Percentiles rank a stretch among this genome's conserved stretches.
Conservation (phyloP, 1,284 basidiomycete species). For the Malassezia restricta region DNA sequence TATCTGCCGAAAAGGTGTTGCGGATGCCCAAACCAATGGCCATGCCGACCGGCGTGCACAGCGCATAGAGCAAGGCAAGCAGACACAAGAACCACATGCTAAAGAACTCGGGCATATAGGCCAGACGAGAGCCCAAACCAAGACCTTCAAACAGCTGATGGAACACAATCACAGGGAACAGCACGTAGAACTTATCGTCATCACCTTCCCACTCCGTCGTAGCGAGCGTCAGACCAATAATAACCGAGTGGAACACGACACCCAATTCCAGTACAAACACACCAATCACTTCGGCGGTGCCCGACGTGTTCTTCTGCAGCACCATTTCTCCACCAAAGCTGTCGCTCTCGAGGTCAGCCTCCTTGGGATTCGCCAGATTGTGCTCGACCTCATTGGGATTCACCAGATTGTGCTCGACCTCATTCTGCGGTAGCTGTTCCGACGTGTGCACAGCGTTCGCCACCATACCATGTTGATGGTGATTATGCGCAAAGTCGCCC, state of each 20-base stretch:
- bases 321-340: not conserved
- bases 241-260: conserved; percentile 67
- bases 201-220: conserved; percentile 52
- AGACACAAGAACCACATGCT: conserved; percentile 22
- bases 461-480: conserved; percentile 26
- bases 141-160: conserved; percentile 47
- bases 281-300: conserved; percentile 67
- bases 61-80: conserved; percentile 28
- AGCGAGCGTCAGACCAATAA: conserved; percentile 87
- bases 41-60: conserved; percentile 43
- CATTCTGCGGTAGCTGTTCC: conserved; percentile 25
- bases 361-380: not conserved
- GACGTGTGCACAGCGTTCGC: conserved; percentile 33
- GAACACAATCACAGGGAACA: conserved; percentile 78
- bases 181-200: conserved; percentile 57
- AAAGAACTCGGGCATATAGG: conserved; percentile 21
- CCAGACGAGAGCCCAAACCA: conserved; percentile 41
- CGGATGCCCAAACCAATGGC: conserved; percentile 43
- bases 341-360: not conserved
- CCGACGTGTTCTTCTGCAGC: not conserved
- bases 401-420: not conserved
- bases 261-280: conserved; percentile 79
- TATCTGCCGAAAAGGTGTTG: conserved; percentile 38
- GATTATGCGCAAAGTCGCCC: not conserved
- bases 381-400: not conserved